phyloP scores from a whole-genome alignment of 345 rosid species.

The Citrus unshiu region DNA sequence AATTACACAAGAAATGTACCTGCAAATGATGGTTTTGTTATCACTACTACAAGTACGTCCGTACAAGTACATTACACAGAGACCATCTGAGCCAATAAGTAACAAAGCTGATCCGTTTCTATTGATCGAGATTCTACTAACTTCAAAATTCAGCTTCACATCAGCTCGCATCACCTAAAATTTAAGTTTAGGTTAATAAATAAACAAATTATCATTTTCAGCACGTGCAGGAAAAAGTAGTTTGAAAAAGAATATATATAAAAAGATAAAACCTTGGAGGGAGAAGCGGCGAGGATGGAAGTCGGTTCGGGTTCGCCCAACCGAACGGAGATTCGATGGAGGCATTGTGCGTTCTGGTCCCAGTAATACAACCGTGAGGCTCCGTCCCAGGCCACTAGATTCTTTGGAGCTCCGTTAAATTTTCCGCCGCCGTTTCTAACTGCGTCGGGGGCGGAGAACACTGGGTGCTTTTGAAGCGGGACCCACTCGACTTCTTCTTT shows the following conservation, averaged over 20 bases:
- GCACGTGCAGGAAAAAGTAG: background rate
- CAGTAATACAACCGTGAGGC: constrained; percentile 78
- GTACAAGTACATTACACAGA: constrained; percentile 72
- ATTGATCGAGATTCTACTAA: constrained; percentile 72
- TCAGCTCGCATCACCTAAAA: constrained; percentile 72
- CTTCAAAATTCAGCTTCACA: constrained; percentile 42
- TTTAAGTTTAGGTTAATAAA: background rate
- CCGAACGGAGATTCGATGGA: constrained; percentile 76
- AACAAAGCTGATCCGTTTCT: constrained; percentile 73
- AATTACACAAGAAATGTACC: constrained; percentile 32
- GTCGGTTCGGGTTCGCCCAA: constrained; percentile 87
- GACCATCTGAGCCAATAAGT: constrained; percentile 61
- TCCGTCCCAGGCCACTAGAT: constrained; percentile 83
- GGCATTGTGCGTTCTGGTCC: constrained; percentile 51
- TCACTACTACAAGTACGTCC: constrained; percentile 57
- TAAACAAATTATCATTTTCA: background rate
- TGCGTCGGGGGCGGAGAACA: constrained; percentile 45
- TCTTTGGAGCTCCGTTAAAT: constrained; percentile 31
- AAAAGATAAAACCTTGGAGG: constrained; percentile 55
- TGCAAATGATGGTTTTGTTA: constrained; percentile 58
- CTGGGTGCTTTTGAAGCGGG: constrained; percentile 68
- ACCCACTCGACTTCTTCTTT: constrained; percentile 64
- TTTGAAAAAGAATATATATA: background rate
- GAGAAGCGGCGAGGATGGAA: constrained; percentile 67
- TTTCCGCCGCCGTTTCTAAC: constrained; percentile 14